Evolutionary conservation across 176 grass and related monocot species (phyloP).

Genomic region (Musa acuminata): DNA sequence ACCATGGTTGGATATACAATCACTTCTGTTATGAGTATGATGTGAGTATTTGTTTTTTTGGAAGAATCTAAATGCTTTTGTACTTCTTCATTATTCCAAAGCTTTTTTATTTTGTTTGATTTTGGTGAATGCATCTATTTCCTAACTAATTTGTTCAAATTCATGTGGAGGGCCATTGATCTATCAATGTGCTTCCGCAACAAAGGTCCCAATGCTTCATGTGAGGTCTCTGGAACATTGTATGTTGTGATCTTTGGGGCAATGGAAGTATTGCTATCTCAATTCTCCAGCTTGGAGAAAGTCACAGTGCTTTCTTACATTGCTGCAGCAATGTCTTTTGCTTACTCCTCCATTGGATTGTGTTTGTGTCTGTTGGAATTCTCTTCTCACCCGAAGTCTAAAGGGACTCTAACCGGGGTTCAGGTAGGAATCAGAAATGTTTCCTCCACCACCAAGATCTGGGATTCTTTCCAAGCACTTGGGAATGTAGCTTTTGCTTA

Average conservation of each 20-base stretch:
- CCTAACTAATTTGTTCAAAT: neutral
- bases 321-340: conserved; percentile 72
- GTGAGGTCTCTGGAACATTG: conserved; percentile 38
- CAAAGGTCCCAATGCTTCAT: conserved; percentile 30
- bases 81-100: too few species aligned
- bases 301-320: conserved; percentile 64
- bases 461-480: conserved; percentile 60
- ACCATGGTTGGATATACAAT: conserved; percentile 84
- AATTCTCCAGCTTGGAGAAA: conserved; percentile 73
- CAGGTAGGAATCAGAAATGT: conserved; percentile 21
- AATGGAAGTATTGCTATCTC: conserved; percentile 60
- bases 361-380: conserved; percentile 35
- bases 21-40: conserved; percentile 79
- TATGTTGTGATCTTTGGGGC: conserved; percentile 56
- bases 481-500: conserved; percentile 91
- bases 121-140: conserved; percentile 4
- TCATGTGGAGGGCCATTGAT: neutral
- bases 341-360: conserved; percentile 71
- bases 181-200: conserved; percentile 22
- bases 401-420: conserved; percentile 31
- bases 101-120: too few species aligned
- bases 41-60: conserved; percentile 20
- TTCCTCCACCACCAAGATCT: conserved; percentile 39
- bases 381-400: neutral
- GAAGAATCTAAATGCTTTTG: too few species aligned